Evolutionary conservation across 2,329 filamentous ascomycete species (phyloP).

Genomic region (Ustilaginoidea virens): DNA sequence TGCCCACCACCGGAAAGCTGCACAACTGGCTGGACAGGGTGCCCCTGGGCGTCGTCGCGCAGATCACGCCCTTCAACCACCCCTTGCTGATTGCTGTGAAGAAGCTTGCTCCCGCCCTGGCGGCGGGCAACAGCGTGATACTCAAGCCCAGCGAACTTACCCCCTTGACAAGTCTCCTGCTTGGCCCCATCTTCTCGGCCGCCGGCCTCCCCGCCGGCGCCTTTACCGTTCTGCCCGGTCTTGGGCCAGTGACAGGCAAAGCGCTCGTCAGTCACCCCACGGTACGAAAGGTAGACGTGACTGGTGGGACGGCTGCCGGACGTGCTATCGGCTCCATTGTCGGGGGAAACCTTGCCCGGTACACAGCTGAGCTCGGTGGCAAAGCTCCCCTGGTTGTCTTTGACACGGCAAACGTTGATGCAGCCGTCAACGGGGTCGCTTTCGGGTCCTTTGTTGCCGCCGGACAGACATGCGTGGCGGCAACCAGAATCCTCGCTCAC

Average conservation of each 20-base stretch:
- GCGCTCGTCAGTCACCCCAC: conserved; percentile 35
- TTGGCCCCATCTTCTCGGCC: conserved; percentile 43
- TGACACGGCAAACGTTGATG: conserved; percentile 45
- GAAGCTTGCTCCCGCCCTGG: conserved; percentile 45
- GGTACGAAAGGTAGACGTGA: conserved; percentile 56
- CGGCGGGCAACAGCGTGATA: conserved; percentile 42
- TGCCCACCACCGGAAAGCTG: conserved; percentile 47
- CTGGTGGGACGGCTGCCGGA: conserved; percentile 57
- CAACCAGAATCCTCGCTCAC: conserved; percentile 62
- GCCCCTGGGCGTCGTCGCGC: conserved; percentile 41
- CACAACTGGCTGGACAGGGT: conserved; percentile 39
- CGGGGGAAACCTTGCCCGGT: conserved; percentile 50
- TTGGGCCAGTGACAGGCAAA: conserved; percentile 35
- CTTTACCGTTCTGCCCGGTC: conserved; percentile 44
- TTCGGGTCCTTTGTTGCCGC: conserved; percentile 40
- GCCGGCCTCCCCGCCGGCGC: conserved; percentile 59
- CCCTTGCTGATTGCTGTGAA: conserved; percentile 41
- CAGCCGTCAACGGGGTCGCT: conserved; percentile 54
- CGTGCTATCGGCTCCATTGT: conserved; percentile 51
- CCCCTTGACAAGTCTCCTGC: conserved; percentile 42
- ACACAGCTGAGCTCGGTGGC: conserved; percentile 57
- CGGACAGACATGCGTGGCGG: conserved; percentile 48
- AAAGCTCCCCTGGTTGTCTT: conserved; percentile 58
- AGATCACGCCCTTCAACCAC: conserved; percentile 44
- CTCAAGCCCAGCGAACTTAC: conserved; percentile 49